phyloP scores from a whole-genome alignment of 495 filamentous ascomycete species.

The Talaromyces adpressus region DNA sequence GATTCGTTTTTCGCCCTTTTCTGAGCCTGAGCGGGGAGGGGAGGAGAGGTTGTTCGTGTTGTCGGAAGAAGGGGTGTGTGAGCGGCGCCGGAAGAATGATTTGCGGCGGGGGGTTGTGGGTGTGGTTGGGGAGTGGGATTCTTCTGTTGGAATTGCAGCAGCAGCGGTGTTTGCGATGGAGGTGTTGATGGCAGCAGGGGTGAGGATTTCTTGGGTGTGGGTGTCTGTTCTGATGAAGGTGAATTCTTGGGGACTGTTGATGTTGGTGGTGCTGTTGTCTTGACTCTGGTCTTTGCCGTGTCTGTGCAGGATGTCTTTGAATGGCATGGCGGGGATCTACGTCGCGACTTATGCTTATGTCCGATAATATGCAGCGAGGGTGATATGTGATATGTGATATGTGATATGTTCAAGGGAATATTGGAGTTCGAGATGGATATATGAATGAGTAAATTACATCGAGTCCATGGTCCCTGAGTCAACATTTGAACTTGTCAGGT shows the following conservation, averaged over 20 bases:
- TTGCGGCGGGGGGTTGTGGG: constrained; percentile 36
- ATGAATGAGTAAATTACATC: background rate
- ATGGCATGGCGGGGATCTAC: constrained; percentile 48
- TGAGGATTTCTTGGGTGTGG: constrained; percentile 66
- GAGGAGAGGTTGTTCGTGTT: constrained; percentile 10
- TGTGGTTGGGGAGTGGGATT: constrained; percentile 3
- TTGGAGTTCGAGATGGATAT: background rate
- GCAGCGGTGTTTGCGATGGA: background rate
- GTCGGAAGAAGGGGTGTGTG: constrained; percentile 32
- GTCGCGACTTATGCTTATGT: background rate
- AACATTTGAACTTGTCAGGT: no score
- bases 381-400: background rate
- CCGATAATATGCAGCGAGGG: background rate
- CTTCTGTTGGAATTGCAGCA: no score
- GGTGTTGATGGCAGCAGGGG: constrained; percentile 47
- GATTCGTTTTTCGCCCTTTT: constrained; percentile 43
- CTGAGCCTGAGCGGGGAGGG: constrained; percentile 10
- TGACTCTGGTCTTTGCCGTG: constrained; percentile 46
- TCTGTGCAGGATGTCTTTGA: constrained; percentile 70
- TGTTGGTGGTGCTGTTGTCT: constrained; percentile 17
- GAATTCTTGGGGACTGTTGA: constrained; percentile 53
- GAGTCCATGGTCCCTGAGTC: background rate
- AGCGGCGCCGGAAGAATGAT: constrained; percentile 42
- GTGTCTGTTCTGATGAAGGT: constrained; percentile 83
- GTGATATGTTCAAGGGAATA: background rate